Percentiles rank a stretch among this genome's conserved stretches.
Evolutionary conservation across 2,329 filamentous ascomycete species (phyloP).

Genomic region (Raffaelea albimanens): DNA sequence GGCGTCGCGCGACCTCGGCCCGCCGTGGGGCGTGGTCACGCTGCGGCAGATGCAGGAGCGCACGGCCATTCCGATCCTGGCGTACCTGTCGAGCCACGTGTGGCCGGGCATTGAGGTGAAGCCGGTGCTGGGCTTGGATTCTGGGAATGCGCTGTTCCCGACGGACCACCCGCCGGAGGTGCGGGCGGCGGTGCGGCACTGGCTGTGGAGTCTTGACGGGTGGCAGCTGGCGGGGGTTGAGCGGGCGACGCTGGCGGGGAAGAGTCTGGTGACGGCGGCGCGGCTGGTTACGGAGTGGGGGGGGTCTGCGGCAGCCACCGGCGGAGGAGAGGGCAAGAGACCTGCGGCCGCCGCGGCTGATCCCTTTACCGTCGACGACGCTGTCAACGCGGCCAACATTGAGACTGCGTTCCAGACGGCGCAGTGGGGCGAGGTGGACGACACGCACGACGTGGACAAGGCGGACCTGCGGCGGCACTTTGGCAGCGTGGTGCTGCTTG

Average conservation of each 20-base stretch:
- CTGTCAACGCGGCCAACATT: constrained; percentile 64
- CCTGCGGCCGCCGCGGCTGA: constrained; percentile 19
- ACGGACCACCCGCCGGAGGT: constrained; percentile 63
- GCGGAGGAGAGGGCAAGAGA: constrained; percentile 13
- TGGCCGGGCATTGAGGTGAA: constrained; percentile 75
- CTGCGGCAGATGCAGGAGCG: constrained; percentile 65
- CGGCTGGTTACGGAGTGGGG: constrained; percentile 83
- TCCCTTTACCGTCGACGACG: constrained; percentile 72
- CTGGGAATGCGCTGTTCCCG: constrained; percentile 69
- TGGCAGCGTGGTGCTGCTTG: constrained; percentile 72
- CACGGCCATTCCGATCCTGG: constrained; percentile 60
- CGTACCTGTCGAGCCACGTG: constrained; percentile 59
- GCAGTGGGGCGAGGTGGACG: constrained; percentile 94
- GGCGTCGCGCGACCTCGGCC: constrained; percentile 8
- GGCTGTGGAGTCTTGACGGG: constrained; percentile 61
- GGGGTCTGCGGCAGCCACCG: constrained; percentile 33
- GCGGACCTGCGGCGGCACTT: constrained; percentile 83
- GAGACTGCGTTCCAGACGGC: constrained; percentile 87
- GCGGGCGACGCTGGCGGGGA: constrained; percentile 71
- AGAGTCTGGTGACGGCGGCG: constrained; percentile 71
- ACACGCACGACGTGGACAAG: constrained; percentile 92
- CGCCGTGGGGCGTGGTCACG: constrained; percentile 20
- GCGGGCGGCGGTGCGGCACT: constrained; percentile 66
- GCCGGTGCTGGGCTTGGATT: constrained; percentile 67
- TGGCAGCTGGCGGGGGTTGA: constrained; percentile 86